phyloP scores from a whole-genome alignment of 176 grass and related monocot species.

The Metroxylon sagu region DNA sequence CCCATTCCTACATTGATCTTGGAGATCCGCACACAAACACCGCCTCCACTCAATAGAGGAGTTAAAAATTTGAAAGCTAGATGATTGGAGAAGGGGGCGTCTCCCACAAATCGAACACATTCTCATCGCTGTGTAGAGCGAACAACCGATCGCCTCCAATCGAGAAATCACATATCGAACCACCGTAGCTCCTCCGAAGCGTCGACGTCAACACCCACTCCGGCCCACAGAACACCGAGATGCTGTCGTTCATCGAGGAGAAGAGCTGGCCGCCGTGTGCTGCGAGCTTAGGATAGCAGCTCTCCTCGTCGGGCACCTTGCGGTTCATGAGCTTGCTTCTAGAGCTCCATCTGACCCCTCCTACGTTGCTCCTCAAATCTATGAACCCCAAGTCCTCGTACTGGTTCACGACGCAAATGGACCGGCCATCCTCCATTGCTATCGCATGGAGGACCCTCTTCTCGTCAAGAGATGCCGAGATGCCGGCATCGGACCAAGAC shows the following conservation, averaged over 20 bases:
- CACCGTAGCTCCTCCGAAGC: conserved; percentile 60
- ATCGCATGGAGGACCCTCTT: conserved; percentile 96
- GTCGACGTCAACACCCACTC: conserved; percentile 83
- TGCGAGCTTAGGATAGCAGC: conserved; percentile 94
- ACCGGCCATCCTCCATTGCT: conserved; percentile 64
- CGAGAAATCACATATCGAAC: conserved; percentile 93
- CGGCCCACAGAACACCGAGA: conserved; percentile 86
- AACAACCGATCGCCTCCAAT: conserved; percentile 88
- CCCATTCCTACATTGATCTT: neutral
- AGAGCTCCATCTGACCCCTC: conserved; percentile 78
- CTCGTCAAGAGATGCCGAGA: conserved; percentile 53
- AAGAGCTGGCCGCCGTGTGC: conserved; percentile 88
- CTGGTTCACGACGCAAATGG: conserved; percentile 88
- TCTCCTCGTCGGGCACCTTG: conserved; percentile 67
- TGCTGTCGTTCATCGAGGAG: conserved; percentile 90
- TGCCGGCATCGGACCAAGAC: conserved; percentile 86
- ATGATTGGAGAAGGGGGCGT: conserved; percentile 75
- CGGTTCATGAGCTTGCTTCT: conserved; percentile 84
- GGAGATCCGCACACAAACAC: neutral
- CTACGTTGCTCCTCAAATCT: conserved; percentile 39
- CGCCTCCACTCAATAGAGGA: no score
- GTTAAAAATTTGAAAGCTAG: neutral
- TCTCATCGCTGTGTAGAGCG: conserved; percentile 88
- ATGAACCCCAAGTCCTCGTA: conserved; percentile 97
- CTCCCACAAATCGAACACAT: conserved; percentile 98